phyloP scores from a whole-genome alignment of 164 flowering plant genomes.

The Brasenia schreberi region DNA sequence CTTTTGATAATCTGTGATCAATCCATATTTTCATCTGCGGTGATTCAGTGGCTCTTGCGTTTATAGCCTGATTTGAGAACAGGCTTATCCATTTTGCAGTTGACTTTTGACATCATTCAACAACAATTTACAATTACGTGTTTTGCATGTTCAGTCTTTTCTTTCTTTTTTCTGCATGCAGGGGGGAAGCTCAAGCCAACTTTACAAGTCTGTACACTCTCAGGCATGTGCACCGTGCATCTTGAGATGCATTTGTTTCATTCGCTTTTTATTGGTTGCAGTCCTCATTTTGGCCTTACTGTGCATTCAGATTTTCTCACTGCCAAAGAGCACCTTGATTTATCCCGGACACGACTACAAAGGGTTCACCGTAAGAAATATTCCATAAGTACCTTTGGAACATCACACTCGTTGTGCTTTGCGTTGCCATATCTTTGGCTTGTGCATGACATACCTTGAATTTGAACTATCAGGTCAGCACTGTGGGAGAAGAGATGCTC shows the following conservation, averaged over 20 bases:
- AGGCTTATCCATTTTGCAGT: too few species aligned
- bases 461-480: slow-evolving; percentile 45
- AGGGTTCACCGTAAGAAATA: slow-evolving; percentile 55
- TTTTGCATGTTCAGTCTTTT: too few species aligned
- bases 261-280: neutral
- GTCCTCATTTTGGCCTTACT: neutral
- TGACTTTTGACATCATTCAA: too few species aligned
- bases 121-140: too few species aligned
- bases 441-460: neutral
- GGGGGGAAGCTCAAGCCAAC: slow-evolving; percentile 86
- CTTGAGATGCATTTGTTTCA: neutral
- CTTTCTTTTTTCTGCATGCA: slow-evolving; percentile 15
- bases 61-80: too few species aligned
- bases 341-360: slow-evolving; percentile 97
- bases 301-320: slow-evolving; percentile 59
- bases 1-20: too few species aligned
- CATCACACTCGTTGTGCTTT: too few species aligned
- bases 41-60: too few species aligned
- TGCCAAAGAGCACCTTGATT: slow-evolving; percentile 76
- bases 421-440: neutral
- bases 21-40: too few species aligned
- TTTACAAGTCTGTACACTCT: slow-evolving; percentile 86
- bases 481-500: slow-evolving; percentile 82
- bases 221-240: slow-evolving; percentile 36
- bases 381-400: too few species aligned